phyloP scores from a whole-genome alignment of 2,329 filamentous ascomycete species.

The Fusarium abutilonis region DNA sequence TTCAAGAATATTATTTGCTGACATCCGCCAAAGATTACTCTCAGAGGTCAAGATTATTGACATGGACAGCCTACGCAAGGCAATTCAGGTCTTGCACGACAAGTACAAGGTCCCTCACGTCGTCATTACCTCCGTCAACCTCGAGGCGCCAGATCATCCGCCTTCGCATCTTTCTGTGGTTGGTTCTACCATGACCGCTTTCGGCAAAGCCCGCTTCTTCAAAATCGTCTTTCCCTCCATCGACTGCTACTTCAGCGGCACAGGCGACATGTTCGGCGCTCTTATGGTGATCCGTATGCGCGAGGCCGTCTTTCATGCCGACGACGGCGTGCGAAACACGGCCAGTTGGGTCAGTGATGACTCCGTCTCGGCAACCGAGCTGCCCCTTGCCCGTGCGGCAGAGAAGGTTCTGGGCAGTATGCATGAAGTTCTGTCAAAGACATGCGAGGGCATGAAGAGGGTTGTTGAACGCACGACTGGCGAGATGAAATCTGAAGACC shows the following conservation, averaged over 20 bases:
- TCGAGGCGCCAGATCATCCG: constrained; percentile 64
- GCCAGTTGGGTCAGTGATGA: constrained; percentile 82
- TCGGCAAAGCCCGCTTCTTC: constrained; percentile 80
- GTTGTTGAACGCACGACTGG: constrained; percentile 58
- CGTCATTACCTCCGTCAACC: constrained; percentile 87
- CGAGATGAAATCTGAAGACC: constrained; percentile 56
- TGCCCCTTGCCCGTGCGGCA: constrained; percentile 84
- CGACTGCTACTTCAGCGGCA: constrained; percentile 94
- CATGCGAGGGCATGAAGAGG: constrained; percentile 70
- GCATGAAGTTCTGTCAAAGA: constrained; percentile 81
- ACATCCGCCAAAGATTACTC: constrained; percentile 68
- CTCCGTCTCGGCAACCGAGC: constrained; percentile 70
- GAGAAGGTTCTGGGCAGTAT: constrained; percentile 93
- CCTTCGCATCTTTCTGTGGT: constrained; percentile 72
- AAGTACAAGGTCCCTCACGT: constrained; percentile 84
- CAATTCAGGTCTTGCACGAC: constrained; percentile 80
- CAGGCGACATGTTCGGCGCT: constrained; percentile 98
- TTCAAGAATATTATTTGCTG: not conserved
- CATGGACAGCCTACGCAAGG: constrained; percentile 74
- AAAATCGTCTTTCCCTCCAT: constrained; percentile 86
- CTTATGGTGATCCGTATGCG: constrained; percentile 87
- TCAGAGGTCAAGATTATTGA: constrained; percentile 86
- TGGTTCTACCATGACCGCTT: constrained; percentile 75
- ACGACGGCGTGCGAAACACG: constrained; percentile 58
- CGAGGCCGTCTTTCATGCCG: constrained; percentile 71